Evolutionary conservation across 1,284 basidiomycete genomes (phyloP), one percentile per base, ranked within the genome.

Genomic region (Melampsora larici-populina): DNA sequence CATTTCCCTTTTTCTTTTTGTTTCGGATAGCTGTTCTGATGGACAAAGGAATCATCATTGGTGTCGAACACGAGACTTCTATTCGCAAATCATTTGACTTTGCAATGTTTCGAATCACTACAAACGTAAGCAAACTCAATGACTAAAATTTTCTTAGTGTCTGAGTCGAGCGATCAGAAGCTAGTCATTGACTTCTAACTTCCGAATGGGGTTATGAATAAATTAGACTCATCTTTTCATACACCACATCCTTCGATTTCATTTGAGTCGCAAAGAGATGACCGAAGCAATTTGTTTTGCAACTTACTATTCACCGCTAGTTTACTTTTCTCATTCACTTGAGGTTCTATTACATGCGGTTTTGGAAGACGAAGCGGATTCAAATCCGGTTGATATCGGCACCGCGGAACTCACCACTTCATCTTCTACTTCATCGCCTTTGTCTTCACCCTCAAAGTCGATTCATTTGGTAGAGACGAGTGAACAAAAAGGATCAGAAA

Each of bases 11-110:
- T 65, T n/a, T 48, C 26, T 36, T 62, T 21, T 49, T 55, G 18
- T 65, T 29, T 33, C 21, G 9, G 13, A 33, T 80, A 96, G 94
- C 94, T 79, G 93, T 97, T 6, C 87, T 99, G 26, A 96, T 99
- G 92, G 94, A 98, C 83, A 98, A 97, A 83, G 97, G 95, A 0
- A 97, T 99, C 81, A 93, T 99, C 79, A 94, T 99, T 76, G 97
- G 96, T 9, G 92, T 92, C 51, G 94, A 98, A 81, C 89, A 95
- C 75, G 94, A 97, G 83, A 88, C 89, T 1, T 90, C 89, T 1
- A 87, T 91, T 29, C 88, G 92, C 55, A 86, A 88, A 24, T 92
- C 91, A 73, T 86, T 99, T 6, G 89, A 94, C 15, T 98, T 97
- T 83, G 90, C 92, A 9, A 90, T 97, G 85, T 98, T 96, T 86